Evolutionary conservation across 495 filamentous ascomycete species (phyloP), one percentile per base, ranked within the genome.

Genomic region (Hypomontagnella monticulosa): DNA sequence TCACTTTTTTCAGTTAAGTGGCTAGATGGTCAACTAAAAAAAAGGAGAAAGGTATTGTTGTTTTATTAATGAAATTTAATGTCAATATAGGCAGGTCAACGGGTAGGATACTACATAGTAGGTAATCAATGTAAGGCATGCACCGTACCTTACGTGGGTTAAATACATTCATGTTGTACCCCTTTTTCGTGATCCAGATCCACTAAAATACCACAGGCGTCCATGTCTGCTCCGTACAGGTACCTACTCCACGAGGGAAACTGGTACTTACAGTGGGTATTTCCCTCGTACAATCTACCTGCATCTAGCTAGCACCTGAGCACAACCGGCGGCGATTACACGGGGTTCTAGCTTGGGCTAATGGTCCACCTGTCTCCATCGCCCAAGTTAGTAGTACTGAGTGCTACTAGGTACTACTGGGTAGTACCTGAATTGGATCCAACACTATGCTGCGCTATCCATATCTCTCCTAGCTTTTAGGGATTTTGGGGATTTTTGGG

Each of bases 391-490:
- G 2, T 27, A 27, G 23, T 27, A 27, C 23, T 27, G n/a, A n/a
- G n/a, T n/a, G n/a, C n/a, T 19, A 43, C 14, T 43, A 43, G 41
- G 41, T 43, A 43, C 41, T 10, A 18, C n/a, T n/a, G n/a, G n/a
- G 30, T 34, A 50, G 38, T 55, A 63, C 23, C 23, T 27, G 46
- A 63, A 63, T 63, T 63, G 61, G 52, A 44, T 63, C 54, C 61
- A 43, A 63, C 59, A 34, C 41, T 47, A 54, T 36, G 51, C 60
- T 64, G 57, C 55, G 32, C 57, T 49, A 58, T n/a, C n/a, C n/a
- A n/a, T n/a, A n/a, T 42, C 55, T 38, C 55, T 38, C 12, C 16
- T 57, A 33, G 30, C 46, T 32, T 19, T 12, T 51, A 47, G 44
- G 6, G 23, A 27, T 27, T n/a, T n/a, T 27, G 23, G 23, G 23